phyloP scores from a whole-genome alignment of 1,139 yeast genomes.

The Candida gigantensis region DNA sequence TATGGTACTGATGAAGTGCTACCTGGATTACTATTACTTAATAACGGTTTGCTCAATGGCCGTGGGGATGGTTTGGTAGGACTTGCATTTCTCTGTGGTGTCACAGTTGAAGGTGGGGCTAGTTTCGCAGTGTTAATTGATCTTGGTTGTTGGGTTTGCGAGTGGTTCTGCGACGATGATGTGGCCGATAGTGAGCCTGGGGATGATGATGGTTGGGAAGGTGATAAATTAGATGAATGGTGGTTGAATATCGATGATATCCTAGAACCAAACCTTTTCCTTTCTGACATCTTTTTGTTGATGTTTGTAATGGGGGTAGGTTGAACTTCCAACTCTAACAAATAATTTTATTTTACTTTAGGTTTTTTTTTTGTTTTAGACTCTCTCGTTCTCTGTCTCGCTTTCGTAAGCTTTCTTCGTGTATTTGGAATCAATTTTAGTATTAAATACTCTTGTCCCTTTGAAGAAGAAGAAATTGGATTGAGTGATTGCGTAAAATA shows the following conservation, averaged over 20 bases:
- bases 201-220: slow-evolving; percentile 5
- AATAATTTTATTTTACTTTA: too few species aligned
- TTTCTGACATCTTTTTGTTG: slow-evolving; percentile 11
- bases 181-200: slow-evolving; percentile 7
- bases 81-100: neutral
- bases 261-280: slow-evolving; percentile 16
- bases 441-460: too few species aligned
- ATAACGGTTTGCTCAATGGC: slow-evolving; percentile 6
- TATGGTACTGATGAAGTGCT: neutral
- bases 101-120: neutral
- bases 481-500: too few species aligned
- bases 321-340: too few species aligned
- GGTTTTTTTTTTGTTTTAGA: too few species aligned
- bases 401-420: too few species aligned
- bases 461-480: too few species aligned
- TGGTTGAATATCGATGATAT: slow-evolving; percentile 16
- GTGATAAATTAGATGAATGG: slow-evolving; percentile 7
- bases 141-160: neutral
- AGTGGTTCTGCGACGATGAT: neutral
- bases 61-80: slow-evolving; percentile 1
- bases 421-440: too few species aligned
- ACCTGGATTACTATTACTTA: slow-evolving; percentile 5
- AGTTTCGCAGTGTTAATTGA: slow-evolving; percentile 1
- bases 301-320: too few species aligned
- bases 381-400: too few species aligned